Percentiles rank a stretch among this genome's conserved stretches.
Evolutionary conservation across 176 grass and related monocot species (phyloP).

Genomic region (Cymbopogon citratus): DNA sequence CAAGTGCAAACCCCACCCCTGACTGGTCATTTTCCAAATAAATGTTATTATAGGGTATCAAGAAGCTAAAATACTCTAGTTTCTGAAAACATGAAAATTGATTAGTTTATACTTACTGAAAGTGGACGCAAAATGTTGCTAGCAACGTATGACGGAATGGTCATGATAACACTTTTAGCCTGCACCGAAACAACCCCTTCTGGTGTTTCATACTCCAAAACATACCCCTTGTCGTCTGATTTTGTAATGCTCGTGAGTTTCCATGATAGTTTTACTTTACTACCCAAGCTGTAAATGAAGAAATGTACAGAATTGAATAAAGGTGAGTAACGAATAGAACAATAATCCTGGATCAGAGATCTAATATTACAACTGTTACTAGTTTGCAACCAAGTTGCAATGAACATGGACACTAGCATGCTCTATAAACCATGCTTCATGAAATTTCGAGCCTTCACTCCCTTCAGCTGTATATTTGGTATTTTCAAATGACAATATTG

Average conservation of each 20-base stretch:
- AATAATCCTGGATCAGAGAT: neutral
- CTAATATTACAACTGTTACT: neutral
- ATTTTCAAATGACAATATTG: neutral
- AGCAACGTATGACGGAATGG: slow-evolving; percentile 85
- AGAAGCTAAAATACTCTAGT: neutral
- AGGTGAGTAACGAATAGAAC: neutral
- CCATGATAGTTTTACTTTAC: slow-evolving; percentile 88
- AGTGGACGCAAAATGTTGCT: slow-evolving; percentile 78
- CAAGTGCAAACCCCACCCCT: neutral
- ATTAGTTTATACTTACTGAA: slow-evolving; percentile 57
- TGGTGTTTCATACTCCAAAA: slow-evolving; percentile 80
- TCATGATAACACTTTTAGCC: slow-evolving; percentile 79
- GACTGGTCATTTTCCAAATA: neutral
- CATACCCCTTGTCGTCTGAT: slow-evolving; percentile 65
- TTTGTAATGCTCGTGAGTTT: slow-evolving; percentile 77
- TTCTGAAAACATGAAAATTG: slow-evolving; percentile 3
- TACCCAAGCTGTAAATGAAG: slow-evolving; percentile 65
- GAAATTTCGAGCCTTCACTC: neutral
- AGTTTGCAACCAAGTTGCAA: neutral
- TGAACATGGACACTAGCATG: neutral
- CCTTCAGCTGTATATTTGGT: neutral
- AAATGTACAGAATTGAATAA: neutral
- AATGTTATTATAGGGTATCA: neutral
- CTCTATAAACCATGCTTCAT: neutral
- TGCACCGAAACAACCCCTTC: slow-evolving; percentile 56